These are phyloP conservation scores for Nakaseomyces uthaithaninus DNA, from an alignment of 1,139 yeast genomes.

Conservation along the genomic window DNA sequence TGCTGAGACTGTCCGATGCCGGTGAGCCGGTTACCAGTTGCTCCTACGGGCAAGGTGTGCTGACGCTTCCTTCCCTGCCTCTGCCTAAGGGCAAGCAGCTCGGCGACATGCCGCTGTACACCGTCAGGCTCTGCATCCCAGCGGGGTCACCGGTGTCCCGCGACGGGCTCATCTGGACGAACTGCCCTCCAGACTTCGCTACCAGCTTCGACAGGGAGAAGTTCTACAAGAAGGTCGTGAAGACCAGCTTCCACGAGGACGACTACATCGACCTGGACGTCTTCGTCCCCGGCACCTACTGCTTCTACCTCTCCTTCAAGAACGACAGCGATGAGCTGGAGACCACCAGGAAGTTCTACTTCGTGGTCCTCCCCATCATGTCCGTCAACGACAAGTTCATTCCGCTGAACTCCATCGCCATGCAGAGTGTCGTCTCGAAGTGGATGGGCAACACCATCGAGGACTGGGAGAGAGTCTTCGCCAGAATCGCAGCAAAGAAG, in stretches of 20 bases:
- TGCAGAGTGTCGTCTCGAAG: conserved; percentile 83
- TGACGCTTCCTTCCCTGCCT: conserved; percentile 55
- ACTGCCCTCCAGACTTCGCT: conserved; percentile 47
- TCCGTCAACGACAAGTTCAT: conserved; percentile 47
- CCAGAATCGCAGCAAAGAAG: conserved; percentile 58
- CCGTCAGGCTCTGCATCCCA: conserved; percentile 54
- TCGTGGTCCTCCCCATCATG: conserved; percentile 76
- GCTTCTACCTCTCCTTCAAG: conserved; percentile 52
- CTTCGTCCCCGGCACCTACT: conserved; percentile 70
- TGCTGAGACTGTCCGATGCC: conserved; percentile 44
- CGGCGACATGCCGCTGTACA: conserved; percentile 43
- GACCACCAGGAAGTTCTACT: conserved; percentile 55
- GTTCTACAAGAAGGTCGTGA: conserved; percentile 43
- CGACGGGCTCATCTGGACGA: conserved; percentile 65
- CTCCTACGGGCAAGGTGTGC: conserved; percentile 46
- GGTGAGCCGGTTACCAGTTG: conserved; percentile 49
- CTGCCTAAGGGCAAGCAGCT: conserved; percentile 34
- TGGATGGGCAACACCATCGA: conserved; percentile 61
- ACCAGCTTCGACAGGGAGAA: conserved; percentile 47
- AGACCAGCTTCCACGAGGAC: conserved; percentile 51
- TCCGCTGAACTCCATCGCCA: conserved; percentile 70
- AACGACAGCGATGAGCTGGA: conserved; percentile 32
- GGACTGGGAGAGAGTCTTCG: conserved; percentile 64
- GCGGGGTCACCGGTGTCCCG: conserved; percentile 69
- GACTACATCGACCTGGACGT: conserved; percentile 53